Percentiles rank a stretch among this genome's conserved stretches.
phyloP scores from a whole-genome alignment of 208 protist genomes.

The Acanthamoeba castellanii region DNA sequence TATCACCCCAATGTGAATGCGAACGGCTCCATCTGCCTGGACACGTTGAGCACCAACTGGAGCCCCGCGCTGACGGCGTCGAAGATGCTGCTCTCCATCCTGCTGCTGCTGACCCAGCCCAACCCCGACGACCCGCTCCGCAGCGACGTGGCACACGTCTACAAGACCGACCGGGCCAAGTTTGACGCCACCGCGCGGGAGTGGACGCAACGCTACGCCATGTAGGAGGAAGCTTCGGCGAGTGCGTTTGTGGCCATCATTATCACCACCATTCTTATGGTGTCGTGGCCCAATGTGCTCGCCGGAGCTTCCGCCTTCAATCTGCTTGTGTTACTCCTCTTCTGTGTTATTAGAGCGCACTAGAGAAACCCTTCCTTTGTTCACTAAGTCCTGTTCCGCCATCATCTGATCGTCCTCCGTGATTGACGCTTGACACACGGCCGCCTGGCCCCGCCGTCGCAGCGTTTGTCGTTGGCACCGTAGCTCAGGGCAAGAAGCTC shows the following conservation, averaged over 20 bases:
- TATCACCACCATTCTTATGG: background rate
- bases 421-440: too few species aligned
- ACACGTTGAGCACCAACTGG: constrained; percentile 94
- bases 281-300: background rate
- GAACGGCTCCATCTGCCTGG: constrained; percentile 92
- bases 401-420: too few species aligned
- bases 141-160: constrained; percentile 90
- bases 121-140: constrained; percentile 93
- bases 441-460: too few species aligned
- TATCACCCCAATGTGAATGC: constrained; percentile 94
- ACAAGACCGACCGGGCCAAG: constrained; percentile 81
- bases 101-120: constrained; percentile 91
- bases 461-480: too few species aligned
- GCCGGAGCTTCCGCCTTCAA: constrained; percentile 3
- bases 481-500: too few species aligned
- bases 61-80: constrained; percentile 93
- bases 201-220: constrained; percentile 87
- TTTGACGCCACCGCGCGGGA: constrained; percentile 88
- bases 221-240: constrained; percentile 63
- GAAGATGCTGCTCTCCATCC: constrained; percentile 94
- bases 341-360: background rate
- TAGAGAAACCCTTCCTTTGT: too few species aligned
- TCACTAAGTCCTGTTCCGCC: background rate
- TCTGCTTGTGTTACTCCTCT: background rate
- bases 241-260: background rate